Conservation (phyloP, 2,329 filamentous ascomycete genomes). For the Dactylellina leptospora region DNA sequence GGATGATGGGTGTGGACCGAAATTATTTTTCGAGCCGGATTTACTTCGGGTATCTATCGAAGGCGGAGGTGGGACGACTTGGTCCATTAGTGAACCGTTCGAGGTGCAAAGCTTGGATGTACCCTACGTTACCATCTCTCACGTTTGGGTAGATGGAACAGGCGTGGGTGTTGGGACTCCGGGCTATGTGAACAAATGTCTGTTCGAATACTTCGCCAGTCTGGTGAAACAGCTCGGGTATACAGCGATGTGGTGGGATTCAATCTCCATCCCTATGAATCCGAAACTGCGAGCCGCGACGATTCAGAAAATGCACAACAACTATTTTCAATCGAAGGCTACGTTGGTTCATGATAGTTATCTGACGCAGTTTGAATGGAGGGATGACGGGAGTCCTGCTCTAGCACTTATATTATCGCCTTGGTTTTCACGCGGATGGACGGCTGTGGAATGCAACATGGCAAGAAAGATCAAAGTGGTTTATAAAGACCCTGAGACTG, state of each 20-base stretch:
- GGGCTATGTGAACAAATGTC: slow-evolving; percentile 57
- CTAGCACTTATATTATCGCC: slow-evolving; percentile 56
- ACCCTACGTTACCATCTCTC: slow-evolving; percentile 57
- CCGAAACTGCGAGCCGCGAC: slow-evolving; percentile 46
- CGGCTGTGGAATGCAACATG: slow-evolving; percentile 55
- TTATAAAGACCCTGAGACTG: slow-evolving; percentile 9
- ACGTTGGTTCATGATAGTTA: slow-evolving; percentile 55
- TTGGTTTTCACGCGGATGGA: slow-evolving; percentile 58
- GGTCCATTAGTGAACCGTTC: slow-evolving; percentile 28
- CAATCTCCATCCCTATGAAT: slow-evolving; percentile 56
- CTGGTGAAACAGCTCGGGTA: slow-evolving; percentile 53
- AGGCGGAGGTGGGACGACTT: slow-evolving; percentile 12
- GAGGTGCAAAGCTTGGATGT: slow-evolving; percentile 1
- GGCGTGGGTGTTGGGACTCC: slow-evolving; percentile 55
- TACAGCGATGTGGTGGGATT: slow-evolving; percentile 59
- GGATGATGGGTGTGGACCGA: background rate
- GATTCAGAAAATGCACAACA: slow-evolving; percentile 57
- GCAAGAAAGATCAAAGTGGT: slow-evolving; percentile 54
- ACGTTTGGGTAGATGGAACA: slow-evolving; percentile 59
- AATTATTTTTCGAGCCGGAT: slow-evolving; percentile 23
- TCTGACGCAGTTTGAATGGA: slow-evolving; percentile 54
- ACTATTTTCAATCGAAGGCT: slow-evolving; percentile 54
- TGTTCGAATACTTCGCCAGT: slow-evolving; percentile 55
- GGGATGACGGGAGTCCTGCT: slow-evolving; percentile 53
- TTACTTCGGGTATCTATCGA: slow-evolving; percentile 7